phyloP scores from a whole-genome alignment of 2,329 filamentous ascomycete genomes.

The Aureobasidium sp. region DNA sequence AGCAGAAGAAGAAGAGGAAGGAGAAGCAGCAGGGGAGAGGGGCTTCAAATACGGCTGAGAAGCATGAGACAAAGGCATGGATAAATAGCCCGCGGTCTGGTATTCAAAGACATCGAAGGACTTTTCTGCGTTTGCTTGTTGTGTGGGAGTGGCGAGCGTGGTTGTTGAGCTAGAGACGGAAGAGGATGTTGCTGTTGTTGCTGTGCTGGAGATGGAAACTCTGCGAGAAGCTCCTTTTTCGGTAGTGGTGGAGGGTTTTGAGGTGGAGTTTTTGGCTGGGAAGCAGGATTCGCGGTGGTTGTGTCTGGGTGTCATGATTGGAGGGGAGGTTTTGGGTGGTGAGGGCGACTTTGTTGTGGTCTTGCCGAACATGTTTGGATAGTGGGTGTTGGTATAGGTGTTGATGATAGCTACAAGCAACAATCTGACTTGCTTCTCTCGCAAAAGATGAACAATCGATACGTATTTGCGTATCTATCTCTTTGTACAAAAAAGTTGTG shows the following conservation, averaged over 20 bases:
- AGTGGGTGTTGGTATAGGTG: neutral
- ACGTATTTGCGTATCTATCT: too few species aligned
- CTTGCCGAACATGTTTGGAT: neutral
- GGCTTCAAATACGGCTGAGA: neutral
- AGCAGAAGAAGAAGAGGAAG: neutral
- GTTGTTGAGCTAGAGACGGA: neutral
- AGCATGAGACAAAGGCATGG: neutral
- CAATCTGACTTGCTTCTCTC: too few species aligned
- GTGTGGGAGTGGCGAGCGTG: neutral
- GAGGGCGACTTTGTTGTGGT: too few species aligned
- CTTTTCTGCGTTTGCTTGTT: neutral
- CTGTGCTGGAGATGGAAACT: neutral
- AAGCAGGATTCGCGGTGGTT: neutral
- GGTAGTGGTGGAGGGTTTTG: too few species aligned
- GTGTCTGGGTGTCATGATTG: neutral
- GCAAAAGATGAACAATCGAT: too few species aligned
- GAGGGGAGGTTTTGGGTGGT: neutral
- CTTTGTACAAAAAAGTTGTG: too few species aligned
- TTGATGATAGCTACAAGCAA: too few species aligned
- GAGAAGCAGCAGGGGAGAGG: neutral
- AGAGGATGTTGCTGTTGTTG: neutral
- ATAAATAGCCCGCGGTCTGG: neutral
- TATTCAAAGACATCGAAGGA: slow-evolving; percentile 1
- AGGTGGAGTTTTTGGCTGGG: too few species aligned
- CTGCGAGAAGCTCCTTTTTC: neutral